Evolutionary conservation across 768 basidiomycete genomes (phyloP).

Genomic region (Pleurotus giganteus): DNA sequence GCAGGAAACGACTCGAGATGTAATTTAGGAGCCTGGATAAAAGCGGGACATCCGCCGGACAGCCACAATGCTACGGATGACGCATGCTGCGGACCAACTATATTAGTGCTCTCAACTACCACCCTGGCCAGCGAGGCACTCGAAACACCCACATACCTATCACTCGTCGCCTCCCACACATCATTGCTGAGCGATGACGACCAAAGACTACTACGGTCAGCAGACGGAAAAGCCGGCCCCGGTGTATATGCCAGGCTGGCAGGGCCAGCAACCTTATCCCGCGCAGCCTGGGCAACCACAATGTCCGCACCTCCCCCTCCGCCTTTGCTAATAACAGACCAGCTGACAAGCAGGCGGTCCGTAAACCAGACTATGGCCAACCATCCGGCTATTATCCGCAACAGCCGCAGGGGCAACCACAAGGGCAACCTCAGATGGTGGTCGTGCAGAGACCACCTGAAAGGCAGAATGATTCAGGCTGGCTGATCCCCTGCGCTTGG

Average conservation of each 20-base stretch:
- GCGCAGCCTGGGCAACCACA: not conserved
- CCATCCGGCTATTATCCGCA: not conserved
- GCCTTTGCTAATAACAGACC: not conserved
- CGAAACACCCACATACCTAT: not conserved
- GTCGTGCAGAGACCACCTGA: slow-evolving; percentile 8
- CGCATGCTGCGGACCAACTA: no score
- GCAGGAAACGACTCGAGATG: no score
- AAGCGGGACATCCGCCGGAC: no score
- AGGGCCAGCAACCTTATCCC: not conserved
- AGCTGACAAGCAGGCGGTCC: not conserved
- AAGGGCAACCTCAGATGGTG: slow-evolving; percentile 11
- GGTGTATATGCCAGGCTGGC: slow-evolving; percentile 5
- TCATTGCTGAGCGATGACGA: not conserved
- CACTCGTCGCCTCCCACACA: not conserved
- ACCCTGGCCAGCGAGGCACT: not conserved
- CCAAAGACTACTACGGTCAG: not conserved
- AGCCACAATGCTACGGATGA: no score
- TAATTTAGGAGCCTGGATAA: no score
- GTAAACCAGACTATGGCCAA: not conserved
- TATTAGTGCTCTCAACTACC: no score
- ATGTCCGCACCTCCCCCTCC: not conserved
- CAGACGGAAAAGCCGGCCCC: slow-evolving; percentile 7
- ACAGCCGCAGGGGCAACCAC: slow-evolving; percentile 9
- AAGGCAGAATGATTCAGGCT: slow-evolving; percentile 4
- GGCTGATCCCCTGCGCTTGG: slow-evolving; percentile 11